Evolutionary conservation across 2,329 filamentous ascomycete genomes (phyloP).

Genomic region (Endocalyx cinctus): DNA sequence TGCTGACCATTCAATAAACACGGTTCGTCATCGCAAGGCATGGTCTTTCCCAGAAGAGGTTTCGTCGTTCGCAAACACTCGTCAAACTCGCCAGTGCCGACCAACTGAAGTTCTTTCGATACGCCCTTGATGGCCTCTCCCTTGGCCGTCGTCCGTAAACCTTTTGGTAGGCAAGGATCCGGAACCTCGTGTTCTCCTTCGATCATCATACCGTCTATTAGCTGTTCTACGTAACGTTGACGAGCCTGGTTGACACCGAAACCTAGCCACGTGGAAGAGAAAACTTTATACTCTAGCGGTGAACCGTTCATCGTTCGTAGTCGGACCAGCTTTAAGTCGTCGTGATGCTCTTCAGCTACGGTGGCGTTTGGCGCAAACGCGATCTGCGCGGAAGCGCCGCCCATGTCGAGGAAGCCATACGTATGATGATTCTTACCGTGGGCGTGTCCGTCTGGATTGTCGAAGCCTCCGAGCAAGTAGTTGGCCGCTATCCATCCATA

Average conservation of each 20-base stretch:
- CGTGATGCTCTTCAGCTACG: slow-evolving; percentile 81
- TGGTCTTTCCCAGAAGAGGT: slow-evolving; percentile 84
- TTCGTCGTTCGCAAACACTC: slow-evolving; percentile 79
- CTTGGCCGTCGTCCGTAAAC: slow-evolving; percentile 68
- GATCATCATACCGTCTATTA: slow-evolving; percentile 64
- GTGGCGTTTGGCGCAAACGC: slow-evolving; percentile 94
- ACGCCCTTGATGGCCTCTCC: slow-evolving; percentile 49
- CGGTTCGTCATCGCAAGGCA: slow-evolving; percentile 74
- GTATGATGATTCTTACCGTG: slow-evolving; percentile 89
- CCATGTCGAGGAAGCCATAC: slow-evolving; percentile 98
- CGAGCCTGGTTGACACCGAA: slow-evolving; percentile 96
- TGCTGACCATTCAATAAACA: slow-evolving; percentile 90
- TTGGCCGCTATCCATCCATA: slow-evolving; percentile 98
- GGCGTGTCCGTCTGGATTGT: slow-evolving; percentile 66
- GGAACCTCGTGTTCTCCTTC: slow-evolving; percentile 63
- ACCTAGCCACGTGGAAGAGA: slow-evolving; percentile 93
- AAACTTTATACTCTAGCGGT: slow-evolving; percentile 77
- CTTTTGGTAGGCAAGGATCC: slow-evolving; percentile 84
- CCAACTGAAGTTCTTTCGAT: slow-evolving; percentile 47
- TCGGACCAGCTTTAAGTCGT: slow-evolving; percentile 82
- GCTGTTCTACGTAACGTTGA: slow-evolving; percentile 71
- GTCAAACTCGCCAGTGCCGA: slow-evolving; percentile 83
- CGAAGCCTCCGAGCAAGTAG: slow-evolving; percentile 88
- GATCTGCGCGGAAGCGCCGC: slow-evolving; percentile 94
- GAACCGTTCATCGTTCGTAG: slow-evolving; percentile 78